Base-by-base conservation (phyloP, 805 yeast species). In the Hagleromyces aurorensis region DNA sequence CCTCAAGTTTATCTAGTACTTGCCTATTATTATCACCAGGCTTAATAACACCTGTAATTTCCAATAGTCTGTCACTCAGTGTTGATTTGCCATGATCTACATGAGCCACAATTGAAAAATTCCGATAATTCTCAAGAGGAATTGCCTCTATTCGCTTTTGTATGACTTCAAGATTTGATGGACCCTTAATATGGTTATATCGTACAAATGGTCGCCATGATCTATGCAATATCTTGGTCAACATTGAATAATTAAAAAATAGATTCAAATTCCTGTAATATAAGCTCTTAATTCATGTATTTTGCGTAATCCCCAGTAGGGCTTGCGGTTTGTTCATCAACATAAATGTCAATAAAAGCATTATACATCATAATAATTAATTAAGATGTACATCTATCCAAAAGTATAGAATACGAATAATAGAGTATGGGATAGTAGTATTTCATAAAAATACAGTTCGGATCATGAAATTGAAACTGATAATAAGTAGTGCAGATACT, bases 51-150 rank as follows among this genome's bases (percentile, higher is more conserved):
- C 91, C 89, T 0, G 97, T 91, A 25, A 84, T 55, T 48, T 91
- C 96, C 16, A 89, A 61, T 17, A 89, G 61, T 28, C 97, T 63
- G 52, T 89, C 98, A 40, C 94, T 80, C 13, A 89, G 58, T 0
- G 98, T 89, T 2, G 94, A 80, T 51, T 84, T 84, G 1, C 79
- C 78, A 55, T 81, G 93, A 52, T 87, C 96, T 13, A 89, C 89
- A 63, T 89, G 98, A 2, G 97, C 97, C 18, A 86, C 96, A 35
- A 89, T 87, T 37, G 94, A 83, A 57, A 91, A 89, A 56, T 86
- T 87, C 38, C 97, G 59, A 55, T 79, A 87, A 41, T 85, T 72
- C 34, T 76, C 78, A 15, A 82, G 67, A 4, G 97, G 97, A 21
- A 89, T 85, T 25, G 67, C 67, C n/a, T 71, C 64, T 34, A 91